Evolutionary conservation across 1,284 basidiomycete genomes (phyloP).

Genomic region (Cystobasidium pallidum): DNA sequence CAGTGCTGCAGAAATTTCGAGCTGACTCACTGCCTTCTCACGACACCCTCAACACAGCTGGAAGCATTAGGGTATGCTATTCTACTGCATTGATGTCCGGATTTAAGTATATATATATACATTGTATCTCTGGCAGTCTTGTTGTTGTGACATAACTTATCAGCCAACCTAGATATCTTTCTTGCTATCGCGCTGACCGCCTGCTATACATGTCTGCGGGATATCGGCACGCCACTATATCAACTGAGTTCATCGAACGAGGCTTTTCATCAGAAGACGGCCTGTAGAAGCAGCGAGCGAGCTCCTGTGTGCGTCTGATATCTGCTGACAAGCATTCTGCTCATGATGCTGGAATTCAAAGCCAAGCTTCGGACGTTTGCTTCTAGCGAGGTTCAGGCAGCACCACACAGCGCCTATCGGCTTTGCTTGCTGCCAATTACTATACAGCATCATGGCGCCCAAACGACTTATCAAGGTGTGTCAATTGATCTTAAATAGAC

Average conservation of each 20-base stretch:
- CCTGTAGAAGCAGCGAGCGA: not conserved
- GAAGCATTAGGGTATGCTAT: constrained; percentile 14
- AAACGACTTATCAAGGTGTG: constrained; percentile 38
- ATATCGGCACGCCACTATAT: not conserved
- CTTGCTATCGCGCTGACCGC: not conserved
- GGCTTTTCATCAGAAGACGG: not conserved
- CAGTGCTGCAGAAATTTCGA: not conserved
- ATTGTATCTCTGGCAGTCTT: not conserved
- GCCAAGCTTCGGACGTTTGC: not conserved
- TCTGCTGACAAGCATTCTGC: not conserved
- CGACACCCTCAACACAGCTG: not conserved
- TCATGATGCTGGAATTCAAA: not conserved
- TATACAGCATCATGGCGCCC: constrained; percentile 27
- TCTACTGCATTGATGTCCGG: too few species aligned
- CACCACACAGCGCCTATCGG: not conserved
- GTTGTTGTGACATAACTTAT: not conserved
- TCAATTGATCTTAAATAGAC: not conserved
- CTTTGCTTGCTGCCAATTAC: constrained; percentile 7
- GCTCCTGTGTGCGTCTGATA: too few species aligned
- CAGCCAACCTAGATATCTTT: not conserved
- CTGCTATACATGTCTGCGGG: not conserved
- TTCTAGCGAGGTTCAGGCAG: not conserved
- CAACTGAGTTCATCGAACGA: too few species aligned
- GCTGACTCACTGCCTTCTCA: not conserved
- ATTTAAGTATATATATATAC: too few species aligned